Conservation (phyloP, 805 yeast species). For the Ascoidea rubescens region DNA sequence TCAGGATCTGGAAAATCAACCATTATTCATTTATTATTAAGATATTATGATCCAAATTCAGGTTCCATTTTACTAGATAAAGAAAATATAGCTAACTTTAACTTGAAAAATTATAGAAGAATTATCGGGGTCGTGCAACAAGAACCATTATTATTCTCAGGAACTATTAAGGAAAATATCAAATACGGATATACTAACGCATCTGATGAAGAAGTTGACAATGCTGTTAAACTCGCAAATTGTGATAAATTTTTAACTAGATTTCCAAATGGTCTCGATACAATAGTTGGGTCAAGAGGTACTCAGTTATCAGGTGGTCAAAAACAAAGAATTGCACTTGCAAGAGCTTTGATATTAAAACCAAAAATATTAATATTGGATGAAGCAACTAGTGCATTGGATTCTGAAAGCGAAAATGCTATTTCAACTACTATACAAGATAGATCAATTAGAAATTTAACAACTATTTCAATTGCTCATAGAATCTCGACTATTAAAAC, state of each 20-base stretch:
- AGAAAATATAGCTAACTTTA: slow-evolving; percentile 45
- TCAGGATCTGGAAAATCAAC: slow-evolving; percentile 95
- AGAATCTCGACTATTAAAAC: slow-evolving; percentile 77
- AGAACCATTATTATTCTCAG: slow-evolving; percentile 82
- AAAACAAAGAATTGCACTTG: slow-evolving; percentile 83
- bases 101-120: slow-evolving; percentile 58
- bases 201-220: slow-evolving; percentile 40
- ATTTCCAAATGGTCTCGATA: slow-evolving; percentile 74
- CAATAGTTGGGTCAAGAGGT: slow-evolving; percentile 77
- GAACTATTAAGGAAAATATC: slow-evolving; percentile 73
- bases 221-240: slow-evolving; percentile 60
- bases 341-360: slow-evolving; percentile 66
- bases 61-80: slow-evolving; percentile 60
- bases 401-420: slow-evolving; percentile 74
- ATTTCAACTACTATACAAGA: slow-evolving; percentile 59
- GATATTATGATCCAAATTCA: slow-evolving; percentile 66
- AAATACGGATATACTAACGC: slow-evolving; percentile 58
- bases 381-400: slow-evolving; percentile 92
- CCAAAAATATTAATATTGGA: slow-evolving; percentile 79
- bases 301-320: slow-evolving; percentile 92
- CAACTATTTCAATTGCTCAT: slow-evolving; percentile 86
- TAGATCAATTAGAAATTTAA: slow-evolving; percentile 41
- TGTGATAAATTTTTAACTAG: slow-evolving; percentile 52
- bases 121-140: slow-evolving; percentile 86
- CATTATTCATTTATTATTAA: slow-evolving; percentile 57